phyloP scores from a whole-genome alignment of 306 rosid genomes.

The Quercus cerris region DNA sequence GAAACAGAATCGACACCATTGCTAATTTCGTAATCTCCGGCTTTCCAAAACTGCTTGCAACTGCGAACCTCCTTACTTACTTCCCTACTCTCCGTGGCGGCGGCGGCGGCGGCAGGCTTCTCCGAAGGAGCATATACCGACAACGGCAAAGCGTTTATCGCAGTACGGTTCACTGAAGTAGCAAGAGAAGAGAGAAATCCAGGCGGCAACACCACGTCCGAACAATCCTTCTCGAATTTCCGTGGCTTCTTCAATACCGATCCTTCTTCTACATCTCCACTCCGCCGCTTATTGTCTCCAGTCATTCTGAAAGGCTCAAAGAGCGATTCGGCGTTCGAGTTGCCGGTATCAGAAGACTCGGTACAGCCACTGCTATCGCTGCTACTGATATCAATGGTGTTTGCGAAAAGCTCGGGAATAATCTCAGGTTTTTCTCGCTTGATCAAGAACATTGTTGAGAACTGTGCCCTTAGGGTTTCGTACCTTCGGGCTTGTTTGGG shows the following conservation, averaged over 20 bases:
- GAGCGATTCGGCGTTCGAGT: no score
- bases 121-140: not conserved
- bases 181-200: not conserved
- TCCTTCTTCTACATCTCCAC: no score
- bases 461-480: no score
- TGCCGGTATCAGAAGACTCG: not conserved
- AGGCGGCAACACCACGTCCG: not conserved
- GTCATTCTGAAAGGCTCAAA: no score
- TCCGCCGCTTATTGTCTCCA: no score
- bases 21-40: not conserved
- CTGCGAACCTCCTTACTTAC: not conserved
- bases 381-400: no score
- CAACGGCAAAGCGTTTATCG: not conserved
- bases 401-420: not conserved
- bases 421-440: not conserved
- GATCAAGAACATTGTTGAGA: not conserved
- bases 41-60: conserved; percentile 16
- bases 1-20: not conserved
- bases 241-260: no score
- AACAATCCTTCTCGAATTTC: not conserved
- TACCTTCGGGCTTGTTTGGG: no score
- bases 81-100: not conserved
- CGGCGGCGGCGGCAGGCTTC: not conserved
- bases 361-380: not conserved
- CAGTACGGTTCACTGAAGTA: no score